These are phyloP conservation scores for Ustilaginoidea virens DNA, from an alignment of 2,329 filamentous ascomycete genomes.

Conservation along the genomic window DNA sequence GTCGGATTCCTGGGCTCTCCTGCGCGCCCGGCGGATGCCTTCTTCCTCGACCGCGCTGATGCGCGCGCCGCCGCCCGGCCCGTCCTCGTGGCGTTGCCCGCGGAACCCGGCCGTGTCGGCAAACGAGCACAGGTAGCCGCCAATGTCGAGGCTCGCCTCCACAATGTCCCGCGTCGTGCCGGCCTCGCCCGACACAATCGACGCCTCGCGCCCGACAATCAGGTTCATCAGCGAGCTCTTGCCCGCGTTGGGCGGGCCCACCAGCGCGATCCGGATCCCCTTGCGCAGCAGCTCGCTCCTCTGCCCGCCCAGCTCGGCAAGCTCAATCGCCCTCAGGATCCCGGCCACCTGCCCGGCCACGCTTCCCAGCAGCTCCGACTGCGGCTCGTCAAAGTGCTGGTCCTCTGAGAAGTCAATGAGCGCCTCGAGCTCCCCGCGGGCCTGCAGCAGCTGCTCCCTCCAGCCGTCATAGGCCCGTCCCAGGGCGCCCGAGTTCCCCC, in stretches of 20 bases:
- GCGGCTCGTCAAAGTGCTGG: constrained; percentile 88
- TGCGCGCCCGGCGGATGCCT: constrained; percentile 75
- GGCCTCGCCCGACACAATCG: constrained; percentile 84
- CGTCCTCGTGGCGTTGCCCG: constrained; percentile 15
- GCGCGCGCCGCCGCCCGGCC: constrained; percentile 3
- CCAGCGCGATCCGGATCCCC: constrained; percentile 71
- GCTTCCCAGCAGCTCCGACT: constrained; percentile 51
- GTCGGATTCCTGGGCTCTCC: constrained; percentile 69
- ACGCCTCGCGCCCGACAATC: constrained; percentile 81
- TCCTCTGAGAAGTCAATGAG: constrained; percentile 96
- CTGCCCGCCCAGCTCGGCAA: constrained; percentile 63
- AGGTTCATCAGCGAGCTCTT: constrained; percentile 90
- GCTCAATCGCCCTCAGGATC: constrained; percentile 46
- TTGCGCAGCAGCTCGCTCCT: constrained; percentile 70
- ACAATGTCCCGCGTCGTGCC: constrained; percentile 91
- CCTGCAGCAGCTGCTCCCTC: constrained; percentile 61
- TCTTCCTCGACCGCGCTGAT: constrained; percentile 74
- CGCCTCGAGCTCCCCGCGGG: constrained; percentile 83
- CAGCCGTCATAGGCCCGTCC: constrained; percentile 68
- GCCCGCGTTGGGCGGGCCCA: constrained; percentile 86
- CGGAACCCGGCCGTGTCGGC: constrained; percentile 89
- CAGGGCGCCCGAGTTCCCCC: constrained; percentile 55
- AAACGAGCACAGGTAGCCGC: constrained; percentile 82
- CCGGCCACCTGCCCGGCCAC: constrained; percentile 48
- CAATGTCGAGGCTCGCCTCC: constrained; percentile 78